These are phyloP conservation scores for Metarhizium album DNA, from an alignment of 2,329 filamentous ascomycete genomes.

Conservation along the genomic window DNA sequence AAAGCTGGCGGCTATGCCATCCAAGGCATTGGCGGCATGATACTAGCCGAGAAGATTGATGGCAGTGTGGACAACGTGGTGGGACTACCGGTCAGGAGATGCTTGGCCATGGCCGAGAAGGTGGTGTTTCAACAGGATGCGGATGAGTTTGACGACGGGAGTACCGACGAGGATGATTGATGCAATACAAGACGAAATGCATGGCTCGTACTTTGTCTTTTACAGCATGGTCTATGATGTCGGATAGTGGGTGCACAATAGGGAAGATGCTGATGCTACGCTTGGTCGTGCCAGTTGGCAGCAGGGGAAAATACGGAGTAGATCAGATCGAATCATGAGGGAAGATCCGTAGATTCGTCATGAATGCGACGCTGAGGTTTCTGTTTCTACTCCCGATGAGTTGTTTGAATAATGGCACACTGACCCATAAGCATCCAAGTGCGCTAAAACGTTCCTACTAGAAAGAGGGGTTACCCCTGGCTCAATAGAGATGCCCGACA, in stretches of 20 bases:
- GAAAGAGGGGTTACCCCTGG: too few relatives aligned
- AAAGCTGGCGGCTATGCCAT: constrained; percentile 96
- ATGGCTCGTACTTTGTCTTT: too few relatives aligned
- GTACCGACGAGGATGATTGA: constrained; percentile 27
- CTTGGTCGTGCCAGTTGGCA: background rate
- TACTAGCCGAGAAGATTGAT: constrained; percentile 81
- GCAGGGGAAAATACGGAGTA: background rate
- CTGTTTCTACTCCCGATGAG: too few relatives aligned
- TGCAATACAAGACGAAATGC: background rate
- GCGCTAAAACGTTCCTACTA: too few relatives aligned
- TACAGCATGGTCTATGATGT: background rate
- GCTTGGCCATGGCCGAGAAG: constrained; percentile 74
- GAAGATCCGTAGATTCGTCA: too few relatives aligned
- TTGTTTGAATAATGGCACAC: too few relatives aligned
- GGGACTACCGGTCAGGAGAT: constrained; percentile 71
- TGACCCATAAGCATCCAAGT: too few relatives aligned
- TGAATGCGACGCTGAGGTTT: background rate
- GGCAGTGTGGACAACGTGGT: constrained; percentile 91
- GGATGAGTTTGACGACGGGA: constrained; percentile 41
- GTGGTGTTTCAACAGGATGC: constrained; percentile 68
- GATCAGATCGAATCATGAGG: background rate
- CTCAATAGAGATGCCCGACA: background rate
- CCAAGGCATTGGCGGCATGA: constrained; percentile 75
- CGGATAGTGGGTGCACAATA: background rate
- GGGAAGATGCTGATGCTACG: background rate